Base-by-base conservation (phyloP, 306 rosid species). In the Vicia sativa region DNA sequence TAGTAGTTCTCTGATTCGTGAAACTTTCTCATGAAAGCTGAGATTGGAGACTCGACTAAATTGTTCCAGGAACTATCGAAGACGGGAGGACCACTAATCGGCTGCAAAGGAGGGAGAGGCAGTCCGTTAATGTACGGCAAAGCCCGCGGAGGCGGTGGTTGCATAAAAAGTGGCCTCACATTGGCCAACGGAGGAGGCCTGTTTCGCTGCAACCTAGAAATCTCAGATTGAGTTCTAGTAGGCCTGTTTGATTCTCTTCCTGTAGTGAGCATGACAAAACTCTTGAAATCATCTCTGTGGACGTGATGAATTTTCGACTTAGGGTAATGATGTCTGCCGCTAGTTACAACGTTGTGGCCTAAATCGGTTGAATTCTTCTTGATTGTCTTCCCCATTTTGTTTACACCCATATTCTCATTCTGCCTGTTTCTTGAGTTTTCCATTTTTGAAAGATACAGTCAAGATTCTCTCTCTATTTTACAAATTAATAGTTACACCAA, bases 171-270 rank as follows among this genome's bases (percentile, higher is more conserved):
- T 0, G 16, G 75, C 3, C 86, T 73, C 39, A 73, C 69, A 55
- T 29, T 25, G 78, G n/a, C 84, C 31, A 88, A 78, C 1, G 97
- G 96, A 29, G 97, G 96, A 46, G 97, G 97, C 6, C 93, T 81
- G 38, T 86, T 88, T 65, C 72, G 88, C 78, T 86, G 96, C 80
- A 91, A 52, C 49, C 96, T 74, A 78, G 78, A 44, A 50, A 87
- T 86, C 70, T 86, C 38, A 34, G 9, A 34, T 34, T 34, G 38
- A 34, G 38, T 34, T 34, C 38, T 13, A 11, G 48, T 12, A 3
- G 6, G 92, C 15, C 92, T 85, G 50, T 85, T 88, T 8, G 15
- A 13, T 43, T 11, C 14, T 43, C n/a, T 43, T 12, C 97, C 97
- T 29, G 93, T 88, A 11, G 86, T 86, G 77, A 80, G 79, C 81